Base-by-base conservation (phyloP, 2,329 filamentous ascomycete genomes). In the Pestalotiopsis sp. region DNA sequence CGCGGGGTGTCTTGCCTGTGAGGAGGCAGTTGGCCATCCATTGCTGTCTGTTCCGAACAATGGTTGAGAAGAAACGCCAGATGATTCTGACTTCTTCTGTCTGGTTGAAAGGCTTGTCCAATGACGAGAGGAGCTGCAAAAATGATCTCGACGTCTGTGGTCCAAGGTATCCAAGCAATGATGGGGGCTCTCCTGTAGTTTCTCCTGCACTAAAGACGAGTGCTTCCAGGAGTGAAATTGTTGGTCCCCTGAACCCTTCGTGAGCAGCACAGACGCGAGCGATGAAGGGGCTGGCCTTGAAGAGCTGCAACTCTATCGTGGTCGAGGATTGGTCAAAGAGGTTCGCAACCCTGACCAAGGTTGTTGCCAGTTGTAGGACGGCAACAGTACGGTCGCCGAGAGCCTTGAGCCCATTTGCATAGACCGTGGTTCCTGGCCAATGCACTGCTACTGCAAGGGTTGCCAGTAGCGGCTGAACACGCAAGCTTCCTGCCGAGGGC, bases 1-100 rank as follows among this genome's bases (percentile, higher is more conserved):
- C 90, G 70, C 93, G 90, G 3, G 95, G 94, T 0, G 94, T 94
- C 76, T 91, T 92, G 25, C 95, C 96, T 6, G 94, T 98, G 52
- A 98, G 88, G 9, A 99, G 86, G 76, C 95, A 97, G 70, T 97
- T 93, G 0, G 95, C 93, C 83, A 99, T 93, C 93, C 95, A 98
- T 77, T 97, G 95, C 78, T 99, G 96, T 71, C 94, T 91, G 77
- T 94, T 95, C 72, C 92, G 92, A 70, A 99, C 88, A 61, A 98
- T 91, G 3, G 92, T 91, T 2, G 95, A 93, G 66, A 98, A 90
- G 75, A 99, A 91, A 68, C 88, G 89, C 96, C 95, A 99, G 23
- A 94, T 91, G 7, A 86, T 85, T 57, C 89, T 87, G 56, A 92
- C 89, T 66, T 94, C 88, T 5, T 84, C 79, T 2, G 87, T 81